Base-by-base conservation (phyloP, 1,139 yeast genomes). In the Pichia sp. region DNA sequence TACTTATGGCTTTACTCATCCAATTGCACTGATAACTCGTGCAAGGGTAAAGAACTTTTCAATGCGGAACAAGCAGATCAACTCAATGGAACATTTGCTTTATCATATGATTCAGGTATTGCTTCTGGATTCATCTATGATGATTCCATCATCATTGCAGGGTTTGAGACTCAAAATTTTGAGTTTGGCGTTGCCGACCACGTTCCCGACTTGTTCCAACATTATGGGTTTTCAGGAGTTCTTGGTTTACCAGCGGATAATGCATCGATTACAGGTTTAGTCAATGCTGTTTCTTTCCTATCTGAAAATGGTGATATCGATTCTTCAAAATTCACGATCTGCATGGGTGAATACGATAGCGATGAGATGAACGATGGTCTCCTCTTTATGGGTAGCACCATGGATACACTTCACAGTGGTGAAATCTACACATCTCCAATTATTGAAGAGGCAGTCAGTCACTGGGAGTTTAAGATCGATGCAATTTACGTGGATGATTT, bases 1-100 rank as follows among this genome's bases (percentile, higher is more conserved):
- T 69, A 75, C 41, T 55, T 77, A 2, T 78, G 86, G 86, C 65
- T 78, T 3, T 76, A 74, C 50, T 75, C 75, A 34, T 52, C 63
- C 2, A 58, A 67, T 33, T 77, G 85, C 57, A 55, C 59, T 1
- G 63, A 66, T 22, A 43, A 51, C 12, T 64, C 74, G 1, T 77
- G 85, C 51, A 24, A 23, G 9, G 35, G 21, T 18, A 39, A 39
- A 13, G 31, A 34, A 5, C 19, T 37, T 11, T 65, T 60, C 37
- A 17, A 42, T 14, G 52, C 62, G n/a, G 35, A 56, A 5, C 9
- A 1, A 32, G 55, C n/a, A 32, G 47, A 9, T 35, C 49, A 7
- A 38, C 38, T 57, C 29, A 48, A 55, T 29, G 48, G 56, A 6
- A 32, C 55, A 3, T 78, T 77, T 50, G 56, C 61, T 10, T 62